phyloP scores from a whole-genome alignment of 345 rosid species.

The Populus deltoides region DNA sequence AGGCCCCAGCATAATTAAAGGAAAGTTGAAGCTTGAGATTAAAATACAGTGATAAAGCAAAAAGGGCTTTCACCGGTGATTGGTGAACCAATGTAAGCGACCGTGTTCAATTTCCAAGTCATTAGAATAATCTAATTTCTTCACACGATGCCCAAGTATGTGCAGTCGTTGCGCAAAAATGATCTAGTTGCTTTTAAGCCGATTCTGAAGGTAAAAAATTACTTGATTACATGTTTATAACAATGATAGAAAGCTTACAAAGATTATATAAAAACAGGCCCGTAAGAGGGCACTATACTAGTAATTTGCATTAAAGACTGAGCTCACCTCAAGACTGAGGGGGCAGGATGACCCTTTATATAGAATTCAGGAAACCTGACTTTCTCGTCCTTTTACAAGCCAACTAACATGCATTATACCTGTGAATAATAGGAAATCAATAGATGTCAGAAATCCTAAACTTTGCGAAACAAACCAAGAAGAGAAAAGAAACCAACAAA shows the following conservation, averaged over 20 bases:
- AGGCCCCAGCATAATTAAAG: background rate
- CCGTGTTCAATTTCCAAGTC: background rate
- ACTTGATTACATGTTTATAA: constrained; percentile 9
- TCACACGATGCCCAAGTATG: background rate
- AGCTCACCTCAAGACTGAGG: constrained; percentile 17
- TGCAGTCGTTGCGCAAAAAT: background rate
- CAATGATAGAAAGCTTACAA: constrained; percentile 18
- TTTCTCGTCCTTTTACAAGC: constrained; percentile 2
- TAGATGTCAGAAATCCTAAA: background rate
- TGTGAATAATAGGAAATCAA: background rate
- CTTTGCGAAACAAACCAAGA: background rate
- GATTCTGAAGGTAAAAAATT: background rate
- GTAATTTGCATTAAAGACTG: constrained; percentile 8
- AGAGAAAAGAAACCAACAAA: background rate
- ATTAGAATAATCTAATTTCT: background rate
- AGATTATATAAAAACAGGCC: constrained; percentile 23
- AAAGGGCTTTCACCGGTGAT: background rate
- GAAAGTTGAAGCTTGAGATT: background rate
- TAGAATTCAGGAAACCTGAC: constrained; percentile 2
- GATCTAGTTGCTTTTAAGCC: background rate
- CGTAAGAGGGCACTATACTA: background rate
- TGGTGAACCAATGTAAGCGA: background rate
- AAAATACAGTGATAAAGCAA: too few relatives aligned
- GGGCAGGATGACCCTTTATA: background rate
- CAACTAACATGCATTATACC: background rate